phyloP scores from a whole-genome alignment of 352 stramenopile genomes.

The Paralagenidium karlingii region DNA sequence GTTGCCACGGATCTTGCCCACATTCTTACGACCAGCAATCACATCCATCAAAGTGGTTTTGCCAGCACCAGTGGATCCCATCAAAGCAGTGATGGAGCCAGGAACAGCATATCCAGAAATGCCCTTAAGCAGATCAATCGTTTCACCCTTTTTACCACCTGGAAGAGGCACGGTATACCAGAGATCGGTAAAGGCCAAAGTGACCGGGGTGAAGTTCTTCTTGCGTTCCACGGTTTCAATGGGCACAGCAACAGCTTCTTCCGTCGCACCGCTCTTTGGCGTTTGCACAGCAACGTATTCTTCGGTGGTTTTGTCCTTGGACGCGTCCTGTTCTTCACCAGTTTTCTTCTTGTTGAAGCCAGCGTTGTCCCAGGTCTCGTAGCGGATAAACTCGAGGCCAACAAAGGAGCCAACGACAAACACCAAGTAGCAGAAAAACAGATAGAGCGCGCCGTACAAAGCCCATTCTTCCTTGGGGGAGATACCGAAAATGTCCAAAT shows the following conservation, averaged over 20 bases:
- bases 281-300: neutral
- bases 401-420: neutral
- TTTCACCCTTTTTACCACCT: constrained; percentile 7
- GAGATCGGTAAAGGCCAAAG: constrained; percentile 8
- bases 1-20: constrained; percentile 53
- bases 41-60: constrained; percentile 95
- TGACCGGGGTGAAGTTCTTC: constrained; percentile 1
- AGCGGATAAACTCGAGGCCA: constrained; percentile 2
- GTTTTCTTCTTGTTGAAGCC: neutral
- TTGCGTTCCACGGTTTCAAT: too few species aligned
- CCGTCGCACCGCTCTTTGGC: neutral
- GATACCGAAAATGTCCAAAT: constrained; percentile 1
- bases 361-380: constrained; percentile 2
- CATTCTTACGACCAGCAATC: constrained; percentile 85
- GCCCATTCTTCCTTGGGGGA: neutral
- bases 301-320: neutral
- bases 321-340: constrained; percentile 2
- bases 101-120: constrained; percentile 41
- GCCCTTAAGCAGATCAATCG: constrained; percentile 24
- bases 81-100: constrained; percentile 51
- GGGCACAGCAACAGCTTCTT: too few species aligned
- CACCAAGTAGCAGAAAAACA: constrained; percentile 5
- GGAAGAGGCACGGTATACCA: constrained; percentile 15
- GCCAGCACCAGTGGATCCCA: constrained; percentile 64
- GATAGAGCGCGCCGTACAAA: constrained; percentile 1